These are phyloP conservation scores for Warburgia ugandensis DNA, from an alignment of 164 flowering plant genomes.

Conservation along the genomic window DNA sequence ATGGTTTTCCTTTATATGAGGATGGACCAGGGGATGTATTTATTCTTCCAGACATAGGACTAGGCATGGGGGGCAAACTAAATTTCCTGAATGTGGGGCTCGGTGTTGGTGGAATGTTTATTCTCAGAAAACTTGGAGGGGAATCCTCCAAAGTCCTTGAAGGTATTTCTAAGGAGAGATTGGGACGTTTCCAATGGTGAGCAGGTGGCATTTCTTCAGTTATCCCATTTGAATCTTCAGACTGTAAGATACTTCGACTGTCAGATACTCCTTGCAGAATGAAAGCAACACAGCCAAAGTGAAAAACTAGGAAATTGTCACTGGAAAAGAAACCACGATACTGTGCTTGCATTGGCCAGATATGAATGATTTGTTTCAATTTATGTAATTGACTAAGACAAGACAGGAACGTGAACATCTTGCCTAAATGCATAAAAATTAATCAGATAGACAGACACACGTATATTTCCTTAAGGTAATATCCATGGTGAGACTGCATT, in stretches of 20 bases:
- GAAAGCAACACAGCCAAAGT: too few relatives aligned
- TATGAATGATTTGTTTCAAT: too few relatives aligned
- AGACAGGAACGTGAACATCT: too few relatives aligned
- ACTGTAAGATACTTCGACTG: constrained; percentile 36
- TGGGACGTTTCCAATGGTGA: constrained; percentile 20
- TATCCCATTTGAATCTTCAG: constrained; percentile 30
- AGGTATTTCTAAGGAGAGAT: constrained; percentile 35
- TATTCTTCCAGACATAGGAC: constrained; percentile 33
- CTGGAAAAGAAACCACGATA: too few relatives aligned
- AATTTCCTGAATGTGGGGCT: constrained; percentile 34
- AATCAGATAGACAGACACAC: too few relatives aligned
- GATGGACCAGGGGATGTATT: constrained; percentile 40
- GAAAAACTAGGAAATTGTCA: too few relatives aligned
- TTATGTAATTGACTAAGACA: too few relatives aligned
- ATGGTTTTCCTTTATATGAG: constrained; percentile 40
- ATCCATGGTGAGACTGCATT: too few relatives aligned
- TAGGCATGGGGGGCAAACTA: constrained; percentile 37
- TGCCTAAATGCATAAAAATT: too few relatives aligned
- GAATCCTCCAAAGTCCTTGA: constrained; percentile 26
- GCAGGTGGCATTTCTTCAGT: constrained; percentile 25
- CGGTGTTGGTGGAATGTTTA: constrained; percentile 39
- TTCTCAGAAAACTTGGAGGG: constrained; percentile 29
- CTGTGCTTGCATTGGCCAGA: too few relatives aligned
- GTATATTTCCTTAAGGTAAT: too few relatives aligned
- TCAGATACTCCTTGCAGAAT: too few relatives aligned